Evolutionary conservation across 352 stramenopile genomes (phyloP).

Genomic region (Globisporangium mamillatum): DNA sequence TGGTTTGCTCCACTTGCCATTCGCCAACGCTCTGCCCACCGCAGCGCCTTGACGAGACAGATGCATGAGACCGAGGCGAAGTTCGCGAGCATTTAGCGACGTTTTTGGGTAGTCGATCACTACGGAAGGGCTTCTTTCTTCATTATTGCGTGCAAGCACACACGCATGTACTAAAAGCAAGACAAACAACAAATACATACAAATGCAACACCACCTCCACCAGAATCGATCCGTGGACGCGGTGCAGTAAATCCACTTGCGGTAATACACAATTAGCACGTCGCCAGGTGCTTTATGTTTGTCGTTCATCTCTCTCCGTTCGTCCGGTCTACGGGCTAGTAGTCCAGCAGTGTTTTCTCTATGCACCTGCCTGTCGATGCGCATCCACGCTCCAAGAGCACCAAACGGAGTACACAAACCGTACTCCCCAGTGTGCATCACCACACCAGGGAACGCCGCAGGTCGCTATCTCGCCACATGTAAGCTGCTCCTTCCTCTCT

Average conservation of each 20-base stretch:
- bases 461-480: neutral
- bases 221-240: neutral
- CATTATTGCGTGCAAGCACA: neutral
- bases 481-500: neutral
- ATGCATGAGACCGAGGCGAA: neutral
- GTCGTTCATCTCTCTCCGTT: neutral
- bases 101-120: neutral
- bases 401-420: too few species aligned
- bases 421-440: neutral
- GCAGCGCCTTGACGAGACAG: conserved; percentile 14
- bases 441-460: neutral
- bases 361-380: neutral
- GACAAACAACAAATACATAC: conserved; percentile 1
- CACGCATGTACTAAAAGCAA: conserved; percentile 4
- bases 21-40: conserved; percentile 42
- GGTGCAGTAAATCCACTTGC: neutral
- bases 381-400: neutral
- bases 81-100: conserved; percentile 1
- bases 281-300: too few species aligned
- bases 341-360: neutral
- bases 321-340: neutral
- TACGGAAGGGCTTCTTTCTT: neutral
- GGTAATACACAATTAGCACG: neutral
- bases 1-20: conserved; percentile 66
- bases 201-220: neutral